Evolutionary conservation across 2,329 filamentous ascomycete genomes (phyloP).

Genomic region (Colletotrichum zoysiae): DNA sequence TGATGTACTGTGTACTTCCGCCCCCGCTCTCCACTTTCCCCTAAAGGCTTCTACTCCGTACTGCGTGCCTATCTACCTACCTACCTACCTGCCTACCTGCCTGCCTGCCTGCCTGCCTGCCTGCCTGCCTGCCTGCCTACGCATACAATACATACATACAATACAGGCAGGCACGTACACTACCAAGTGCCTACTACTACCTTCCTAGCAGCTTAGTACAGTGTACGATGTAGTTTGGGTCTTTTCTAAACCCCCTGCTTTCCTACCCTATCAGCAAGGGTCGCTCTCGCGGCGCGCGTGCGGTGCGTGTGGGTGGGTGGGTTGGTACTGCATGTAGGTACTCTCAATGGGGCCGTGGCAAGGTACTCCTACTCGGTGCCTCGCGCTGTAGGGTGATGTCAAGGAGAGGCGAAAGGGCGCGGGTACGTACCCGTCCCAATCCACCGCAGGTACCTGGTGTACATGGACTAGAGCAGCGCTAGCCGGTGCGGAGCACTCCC

Average conservation of each 20-base stretch:
- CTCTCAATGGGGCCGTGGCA: background rate
- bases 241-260: background rate
- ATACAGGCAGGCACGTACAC: no score
- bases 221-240: background rate
- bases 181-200: no score
- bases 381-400: background rate
- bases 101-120: no score
- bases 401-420: background rate
- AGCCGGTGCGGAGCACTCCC: constrained; percentile 16
- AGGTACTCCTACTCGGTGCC: constrained; percentile 15
- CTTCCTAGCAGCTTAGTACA: no score
- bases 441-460: background rate
- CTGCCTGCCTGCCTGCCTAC: no score
- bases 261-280: background rate
- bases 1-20: constrained; percentile 11
- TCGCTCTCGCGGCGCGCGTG: constrained; percentile 9
- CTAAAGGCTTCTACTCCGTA: background rate
- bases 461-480: constrained; percentile 4
- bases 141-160: no score
- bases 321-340: background rate
- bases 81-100: no score
- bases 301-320: background rate
- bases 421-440: background rate
- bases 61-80: no score
- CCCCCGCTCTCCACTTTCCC: constrained; percentile 1